Conservation (phyloP, 179 eudicot genomes). For the Spinacia oleracea region DNA sequence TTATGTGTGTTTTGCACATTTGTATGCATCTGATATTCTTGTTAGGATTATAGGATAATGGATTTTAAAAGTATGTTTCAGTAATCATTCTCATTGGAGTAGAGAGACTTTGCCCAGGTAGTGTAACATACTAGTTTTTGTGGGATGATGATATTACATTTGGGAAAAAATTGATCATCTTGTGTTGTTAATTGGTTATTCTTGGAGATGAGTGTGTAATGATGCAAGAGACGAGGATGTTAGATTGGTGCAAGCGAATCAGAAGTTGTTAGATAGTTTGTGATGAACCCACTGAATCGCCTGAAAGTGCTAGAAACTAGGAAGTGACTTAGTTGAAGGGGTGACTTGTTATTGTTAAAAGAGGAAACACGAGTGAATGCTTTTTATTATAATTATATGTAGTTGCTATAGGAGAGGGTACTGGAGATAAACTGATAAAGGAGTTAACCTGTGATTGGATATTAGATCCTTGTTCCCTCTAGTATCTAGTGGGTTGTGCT, state of each 20-base stretch:
- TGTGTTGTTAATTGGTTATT: neutral
- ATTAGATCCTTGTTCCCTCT: neutral
- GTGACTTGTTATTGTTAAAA: neutral
- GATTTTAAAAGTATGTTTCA: neutral
- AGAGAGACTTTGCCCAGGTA: neutral
- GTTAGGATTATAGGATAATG: neutral
- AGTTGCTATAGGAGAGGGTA: neutral
- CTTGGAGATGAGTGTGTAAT: neutral
- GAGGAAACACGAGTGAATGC: neutral
- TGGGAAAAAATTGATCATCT: no score
- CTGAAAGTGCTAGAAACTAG: neutral
- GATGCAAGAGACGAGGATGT: neutral
- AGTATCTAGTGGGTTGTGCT: neutral
- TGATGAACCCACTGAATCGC: neutral
- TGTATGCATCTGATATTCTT: neutral
- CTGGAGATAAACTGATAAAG: no score
- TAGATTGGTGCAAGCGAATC: neutral
- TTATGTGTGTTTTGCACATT: neutral
- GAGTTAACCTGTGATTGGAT: neutral
- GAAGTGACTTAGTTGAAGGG: neutral
- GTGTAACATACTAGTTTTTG: neutral
- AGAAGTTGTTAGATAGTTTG: neutral
- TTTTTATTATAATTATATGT: no score
- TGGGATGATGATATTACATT: neutral
- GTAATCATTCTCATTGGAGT: neutral